Evolutionary conservation across 768 basidiomycete genomes (phyloP).

Genomic region (Lactarius deliciosus): DNA sequence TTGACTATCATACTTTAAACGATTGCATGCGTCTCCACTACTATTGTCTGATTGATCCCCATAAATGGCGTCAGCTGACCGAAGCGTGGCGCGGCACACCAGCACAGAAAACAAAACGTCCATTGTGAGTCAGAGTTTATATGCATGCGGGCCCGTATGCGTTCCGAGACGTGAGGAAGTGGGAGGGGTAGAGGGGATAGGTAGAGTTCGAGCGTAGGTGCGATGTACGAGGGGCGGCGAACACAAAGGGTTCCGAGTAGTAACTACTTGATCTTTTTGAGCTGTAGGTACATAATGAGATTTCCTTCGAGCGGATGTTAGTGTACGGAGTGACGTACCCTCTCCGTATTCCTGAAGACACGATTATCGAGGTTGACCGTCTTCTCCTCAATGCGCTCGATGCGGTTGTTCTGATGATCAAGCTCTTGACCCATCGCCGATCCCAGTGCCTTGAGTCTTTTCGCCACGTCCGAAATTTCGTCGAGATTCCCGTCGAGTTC

Average conservation of each 20-base stretch:
- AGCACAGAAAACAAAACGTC: no score
- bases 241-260: no score
- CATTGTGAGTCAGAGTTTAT: no score
- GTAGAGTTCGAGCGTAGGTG: no score
- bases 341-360: constrained; percentile 80
- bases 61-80: not conserved
- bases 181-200: no score
- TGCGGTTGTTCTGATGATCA: constrained; percentile 78
- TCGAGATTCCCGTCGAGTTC: constrained; percentile 91
- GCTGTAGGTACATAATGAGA: constrained; percentile 31
- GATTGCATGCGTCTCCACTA: not conserved
- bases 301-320: not conserved
- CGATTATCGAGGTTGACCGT: constrained; percentile 70
- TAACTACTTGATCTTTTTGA: constrained; percentile 40
- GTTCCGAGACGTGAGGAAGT: no score
- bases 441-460: constrained; percentile 75
- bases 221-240: no score
- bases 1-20: not conserved
- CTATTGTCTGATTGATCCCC: not conserved
- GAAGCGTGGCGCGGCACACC: no score
- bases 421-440: constrained; percentile 86
- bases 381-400: constrained; percentile 77
- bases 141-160: no score
- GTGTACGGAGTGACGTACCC: constrained; percentile 44
- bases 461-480: constrained; percentile 77